phyloP scores from a whole-genome alignment of 1,139 yeast species.

The Hyphopichia buzzinii region DNA sequence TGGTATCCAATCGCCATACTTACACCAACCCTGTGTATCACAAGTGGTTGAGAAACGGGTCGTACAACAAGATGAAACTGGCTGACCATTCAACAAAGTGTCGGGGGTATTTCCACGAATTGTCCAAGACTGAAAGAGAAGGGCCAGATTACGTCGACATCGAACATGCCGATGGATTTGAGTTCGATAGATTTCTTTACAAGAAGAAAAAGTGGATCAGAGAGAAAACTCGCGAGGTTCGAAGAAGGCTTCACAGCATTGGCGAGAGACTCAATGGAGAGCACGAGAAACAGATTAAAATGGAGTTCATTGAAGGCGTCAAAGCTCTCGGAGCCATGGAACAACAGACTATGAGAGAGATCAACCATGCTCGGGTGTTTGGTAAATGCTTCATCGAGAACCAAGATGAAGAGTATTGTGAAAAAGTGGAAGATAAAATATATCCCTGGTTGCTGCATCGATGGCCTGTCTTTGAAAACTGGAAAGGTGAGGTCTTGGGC shows the following conservation, averaged over 20 bases:
- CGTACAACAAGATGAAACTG: background rate
- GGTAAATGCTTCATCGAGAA: slow-evolving; percentile 27
- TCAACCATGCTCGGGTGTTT: slow-evolving; percentile 28
- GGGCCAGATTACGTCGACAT: slow-evolving; percentile 15
- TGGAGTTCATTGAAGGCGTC: slow-evolving; percentile 10
- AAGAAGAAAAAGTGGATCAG: slow-evolving; percentile 27
- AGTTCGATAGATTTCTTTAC: slow-evolving; percentile 22
- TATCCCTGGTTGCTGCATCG: slow-evolving; percentile 22
- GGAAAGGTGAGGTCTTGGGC: slow-evolving; percentile 13
- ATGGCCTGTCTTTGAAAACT: slow-evolving; percentile 17
- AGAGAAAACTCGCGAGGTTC: slow-evolving; percentile 11
- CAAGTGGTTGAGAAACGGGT: slow-evolving; percentile 7
- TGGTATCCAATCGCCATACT: slow-evolving; percentile 7
- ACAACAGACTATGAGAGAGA: slow-evolving; percentile 16
- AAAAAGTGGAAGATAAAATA: slow-evolving; percentile 11
- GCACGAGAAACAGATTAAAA: slow-evolving; percentile 13
- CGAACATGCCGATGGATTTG: slow-evolving; percentile 14
- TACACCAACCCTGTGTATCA: slow-evolving; percentile 14
- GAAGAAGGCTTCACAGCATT: slow-evolving; percentile 11
- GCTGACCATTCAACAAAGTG: slow-evolving; percentile 13
- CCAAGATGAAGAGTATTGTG: slow-evolving; percentile 10
- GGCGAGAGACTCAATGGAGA: slow-evolving; percentile 11
- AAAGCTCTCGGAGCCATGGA: slow-evolving; percentile 20
- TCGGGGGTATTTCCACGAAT: slow-evolving; percentile 14
- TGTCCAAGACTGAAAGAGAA: slow-evolving; percentile 6